Percentiles rank a stretch among this genome's conserved stretches.
phyloP scores from a whole-genome alignment of 331 rosid genomes.

The Spiraea crenata region DNA sequence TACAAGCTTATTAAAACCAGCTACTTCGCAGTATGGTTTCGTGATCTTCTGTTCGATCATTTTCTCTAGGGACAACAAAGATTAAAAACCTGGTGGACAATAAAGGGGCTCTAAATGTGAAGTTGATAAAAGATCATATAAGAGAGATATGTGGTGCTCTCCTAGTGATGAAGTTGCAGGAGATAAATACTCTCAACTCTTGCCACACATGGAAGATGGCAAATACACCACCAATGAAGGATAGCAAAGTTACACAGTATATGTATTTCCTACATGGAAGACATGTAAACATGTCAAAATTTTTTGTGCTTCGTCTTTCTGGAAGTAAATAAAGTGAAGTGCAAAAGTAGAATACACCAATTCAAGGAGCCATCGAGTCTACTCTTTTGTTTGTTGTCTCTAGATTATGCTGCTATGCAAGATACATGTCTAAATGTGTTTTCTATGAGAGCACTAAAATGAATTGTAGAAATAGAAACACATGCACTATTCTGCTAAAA shows the following conservation, averaged over 20 bases:
- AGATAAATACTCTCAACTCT: constrained; percentile 20
- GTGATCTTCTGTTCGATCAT: no score
- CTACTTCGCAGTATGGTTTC: no score
- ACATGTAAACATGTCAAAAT: background rate
- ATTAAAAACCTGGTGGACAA: constrained; percentile 48
- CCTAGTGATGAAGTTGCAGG: constrained; percentile 54
- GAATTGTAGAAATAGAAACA: no score
- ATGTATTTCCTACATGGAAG: background rate
- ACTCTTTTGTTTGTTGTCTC: no score
- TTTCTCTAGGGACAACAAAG: constrained; percentile 52
- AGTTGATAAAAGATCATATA: constrained; percentile 43
- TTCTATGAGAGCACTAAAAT: no score
- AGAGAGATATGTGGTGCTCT: constrained; percentile 32
- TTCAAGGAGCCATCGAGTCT: no score
- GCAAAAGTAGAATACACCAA: background rate
- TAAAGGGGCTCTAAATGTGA: constrained; percentile 48
- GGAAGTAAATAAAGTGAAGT: background rate
- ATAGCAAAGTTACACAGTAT: background rate
- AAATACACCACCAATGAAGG: constrained; percentile 20
- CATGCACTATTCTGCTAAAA: no score
- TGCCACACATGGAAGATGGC: constrained; percentile 58
- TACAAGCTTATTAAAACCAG: no score
- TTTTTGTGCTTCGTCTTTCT: background rate
- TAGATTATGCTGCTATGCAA: no score
- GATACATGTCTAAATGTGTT: no score